Evolutionary conservation across 2,329 filamentous ascomycete species (phyloP), one percentile per base, ranked within the genome.

Genomic region (Pseudofabraea citricarpa): DNA sequence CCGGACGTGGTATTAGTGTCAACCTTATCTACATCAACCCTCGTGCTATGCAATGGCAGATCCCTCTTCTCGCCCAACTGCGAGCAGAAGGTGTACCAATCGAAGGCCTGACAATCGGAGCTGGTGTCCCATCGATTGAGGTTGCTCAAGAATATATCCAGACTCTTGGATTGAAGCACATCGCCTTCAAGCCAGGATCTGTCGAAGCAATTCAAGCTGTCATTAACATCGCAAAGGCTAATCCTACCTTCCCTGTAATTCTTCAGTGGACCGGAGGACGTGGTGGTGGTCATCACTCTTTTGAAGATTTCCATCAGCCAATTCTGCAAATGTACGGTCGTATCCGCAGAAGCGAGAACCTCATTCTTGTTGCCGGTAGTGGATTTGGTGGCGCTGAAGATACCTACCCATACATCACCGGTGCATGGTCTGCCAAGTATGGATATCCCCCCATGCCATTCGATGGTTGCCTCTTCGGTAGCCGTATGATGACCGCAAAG

Each of bases 191-290:
- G 74, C 90, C 90, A 22, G 90, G 90, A 47, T 95, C 90, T 13
- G 75, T 85, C 38, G 87, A 95, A 50, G 87, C 86, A 3, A 95
- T 96, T 50, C 88, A 95, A 63, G 73, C 85, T 23, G 87, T 94
- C 46, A 85, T 96, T 67, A 93, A 94, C 66, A 90, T 96, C 58
- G 90, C 90, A 52, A 93, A 87, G 68, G 87, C 88, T n/a, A 93
- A 95, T 64, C 90, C 90, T 2, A 83, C 79, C 21, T 95, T 96
- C 74, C 90, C 90, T n/a, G 79, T 95, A 41, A 81, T 95, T 41
- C 72, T 95, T 49, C 90, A 96, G 68, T 96, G 90, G 90, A 96
- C 90, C 47, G 90, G 90, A 61, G 90, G 90, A 31, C 85, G 90
- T 67, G 90, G 90, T 53, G 90, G 90, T 70, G 90, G 90, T 45